Percentiles rank a stretch among this genome's conserved stretches.
phyloP scores from a whole-genome alignment of 2,329 filamentous ascomycete genomes.

The Penicillium sp. region DNA sequence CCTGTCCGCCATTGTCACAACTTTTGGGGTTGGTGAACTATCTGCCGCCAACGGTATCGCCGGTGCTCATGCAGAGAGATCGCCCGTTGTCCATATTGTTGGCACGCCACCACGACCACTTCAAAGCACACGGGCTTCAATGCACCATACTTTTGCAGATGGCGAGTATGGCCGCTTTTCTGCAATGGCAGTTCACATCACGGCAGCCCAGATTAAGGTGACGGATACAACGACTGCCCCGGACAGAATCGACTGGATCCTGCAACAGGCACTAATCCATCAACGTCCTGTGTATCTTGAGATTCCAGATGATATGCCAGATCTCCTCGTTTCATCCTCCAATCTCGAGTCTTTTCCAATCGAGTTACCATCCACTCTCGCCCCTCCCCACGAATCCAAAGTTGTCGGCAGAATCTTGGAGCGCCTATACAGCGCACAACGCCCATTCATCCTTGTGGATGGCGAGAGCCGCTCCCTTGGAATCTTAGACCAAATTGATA shows the following conservation, averaged over 20 bases:
- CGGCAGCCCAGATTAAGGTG: constrained; percentile 55
- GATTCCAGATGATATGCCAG: constrained; percentile 59
- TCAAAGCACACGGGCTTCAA: constrained; percentile 48
- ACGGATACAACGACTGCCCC: constrained; percentile 52
- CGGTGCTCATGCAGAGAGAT: constrained; percentile 73
- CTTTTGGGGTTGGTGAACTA: constrained; percentile 64
- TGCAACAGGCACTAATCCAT: constrained; percentile 56
- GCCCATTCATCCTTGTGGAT: constrained; percentile 58
- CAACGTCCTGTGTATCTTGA: constrained; percentile 61
- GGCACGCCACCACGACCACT: constrained; percentile 54
- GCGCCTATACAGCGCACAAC: constrained; percentile 51
- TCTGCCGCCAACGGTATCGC: constrained; percentile 75
- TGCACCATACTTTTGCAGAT: constrained; percentile 73
- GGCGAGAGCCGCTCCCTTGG: constrained; percentile 52
- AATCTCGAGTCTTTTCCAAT: constrained; percentile 25
- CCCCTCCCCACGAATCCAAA: constrained; percentile 15
- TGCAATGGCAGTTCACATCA: constrained; percentile 55
- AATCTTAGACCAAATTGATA: constrained; percentile 48
- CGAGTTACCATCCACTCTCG: constrained; percentile 15
- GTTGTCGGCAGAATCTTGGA: constrained; percentile 42
- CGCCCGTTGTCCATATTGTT: constrained; percentile 68
- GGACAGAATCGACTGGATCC: constrained; percentile 55
- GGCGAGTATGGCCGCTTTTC: constrained; percentile 58
- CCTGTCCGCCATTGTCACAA: constrained; percentile 33
- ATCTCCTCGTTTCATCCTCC: constrained; percentile 23